phyloP scores from a whole-genome alignment of 169 alveolate genomes.

The Theileria parva region DNA sequence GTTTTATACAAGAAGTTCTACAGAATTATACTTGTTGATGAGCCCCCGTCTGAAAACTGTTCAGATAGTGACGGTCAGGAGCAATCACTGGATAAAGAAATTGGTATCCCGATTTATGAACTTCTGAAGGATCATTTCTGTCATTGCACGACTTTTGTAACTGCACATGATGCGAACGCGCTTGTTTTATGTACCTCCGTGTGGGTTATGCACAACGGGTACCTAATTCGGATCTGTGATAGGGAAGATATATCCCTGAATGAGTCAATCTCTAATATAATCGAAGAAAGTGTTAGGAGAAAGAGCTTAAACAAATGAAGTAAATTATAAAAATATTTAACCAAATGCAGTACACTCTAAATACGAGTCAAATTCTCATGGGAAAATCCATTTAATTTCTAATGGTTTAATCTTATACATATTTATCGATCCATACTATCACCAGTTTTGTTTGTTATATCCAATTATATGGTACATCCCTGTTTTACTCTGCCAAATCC shows the following conservation, averaged over 20 bases:
- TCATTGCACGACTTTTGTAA: slow-evolving; percentile 45
- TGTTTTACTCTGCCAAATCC: too few relatives aligned
- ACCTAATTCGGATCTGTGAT: slow-evolving; percentile 3
- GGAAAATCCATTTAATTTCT: background rate
- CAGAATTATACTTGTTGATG: slow-evolving; percentile 1
- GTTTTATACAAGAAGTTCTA: slow-evolving; percentile 5
- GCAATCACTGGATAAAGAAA: background rate
- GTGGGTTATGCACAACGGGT: slow-evolving; percentile 31
- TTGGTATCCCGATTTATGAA: slow-evolving; percentile 38
- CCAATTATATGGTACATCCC: background rate
- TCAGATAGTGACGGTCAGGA: background rate
- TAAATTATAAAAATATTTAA: background rate
- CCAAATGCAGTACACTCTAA: background rate
- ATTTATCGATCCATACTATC: background rate
- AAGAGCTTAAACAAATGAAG: background rate
- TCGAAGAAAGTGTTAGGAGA: slow-evolving; percentile 7
- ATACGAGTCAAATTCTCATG: background rate
- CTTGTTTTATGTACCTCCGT: slow-evolving; percentile 34
- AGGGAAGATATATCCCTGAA: slow-evolving; percentile 4
- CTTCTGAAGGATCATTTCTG: slow-evolving; percentile 31
- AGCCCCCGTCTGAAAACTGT: slow-evolving; percentile 5
- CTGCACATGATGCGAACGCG: slow-evolving; percentile 13
- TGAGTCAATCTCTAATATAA: slow-evolving; percentile 13
- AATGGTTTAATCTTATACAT: background rate
- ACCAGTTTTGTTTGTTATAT: too few relatives aligned